Evolutionary conservation across 2,329 filamentous ascomycete genomes (phyloP).

Genomic region (Colletotrichum tanaceti): DNA sequence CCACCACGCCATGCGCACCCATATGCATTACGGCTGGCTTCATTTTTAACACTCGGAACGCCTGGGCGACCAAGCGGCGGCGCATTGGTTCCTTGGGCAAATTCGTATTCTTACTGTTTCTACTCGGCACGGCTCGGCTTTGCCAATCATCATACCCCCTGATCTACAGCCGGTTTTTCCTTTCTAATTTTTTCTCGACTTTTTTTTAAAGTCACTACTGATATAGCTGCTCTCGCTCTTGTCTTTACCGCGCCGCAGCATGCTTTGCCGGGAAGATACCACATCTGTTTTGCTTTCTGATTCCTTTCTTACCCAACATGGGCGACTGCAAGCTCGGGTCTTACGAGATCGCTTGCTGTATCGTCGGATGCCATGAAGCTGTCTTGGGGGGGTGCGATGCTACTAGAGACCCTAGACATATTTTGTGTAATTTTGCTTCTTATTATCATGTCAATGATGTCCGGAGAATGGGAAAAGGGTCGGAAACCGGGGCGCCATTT

Average conservation of each 20-base stretch:
- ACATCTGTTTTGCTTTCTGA: slow-evolving; percentile 33
- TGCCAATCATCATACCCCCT: slow-evolving; percentile 37
- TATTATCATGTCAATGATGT: slow-evolving; percentile 35
- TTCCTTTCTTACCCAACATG: slow-evolving; percentile 15
- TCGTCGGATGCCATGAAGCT: slow-evolving; percentile 12
- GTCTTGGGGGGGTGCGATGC: slow-evolving; percentile 8
- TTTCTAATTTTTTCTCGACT: not conserved
- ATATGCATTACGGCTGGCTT: slow-evolving; percentile 33
- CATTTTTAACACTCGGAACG: slow-evolving; percentile 21
- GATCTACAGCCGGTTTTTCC: slow-evolving; percentile 22
- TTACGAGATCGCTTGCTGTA: slow-evolving; percentile 19
- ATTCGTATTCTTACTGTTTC: slow-evolving; percentile 29
- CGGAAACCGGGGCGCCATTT: slow-evolving; percentile 15
- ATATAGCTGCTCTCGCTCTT: slow-evolving; percentile 28
- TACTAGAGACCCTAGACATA: slow-evolving; percentile 6
- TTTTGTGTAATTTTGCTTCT: slow-evolving; percentile 28
- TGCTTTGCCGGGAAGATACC: slow-evolving; percentile 41
- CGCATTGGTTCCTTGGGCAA: slow-evolving; percentile 31
- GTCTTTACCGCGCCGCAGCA: slow-evolving; percentile 40
- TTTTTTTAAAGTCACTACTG: slow-evolving; percentile 23
- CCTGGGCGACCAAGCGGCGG: slow-evolving; percentile 23
- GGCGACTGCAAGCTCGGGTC: slow-evolving; percentile 1
- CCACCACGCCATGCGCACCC: slow-evolving; percentile 25
- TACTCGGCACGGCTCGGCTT: slow-evolving; percentile 34
- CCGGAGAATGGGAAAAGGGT: slow-evolving; percentile 25